phyloP scores from a whole-genome alignment of 78 protist species.

The slime mould (Dictyostelium discoideum) region DNA sequence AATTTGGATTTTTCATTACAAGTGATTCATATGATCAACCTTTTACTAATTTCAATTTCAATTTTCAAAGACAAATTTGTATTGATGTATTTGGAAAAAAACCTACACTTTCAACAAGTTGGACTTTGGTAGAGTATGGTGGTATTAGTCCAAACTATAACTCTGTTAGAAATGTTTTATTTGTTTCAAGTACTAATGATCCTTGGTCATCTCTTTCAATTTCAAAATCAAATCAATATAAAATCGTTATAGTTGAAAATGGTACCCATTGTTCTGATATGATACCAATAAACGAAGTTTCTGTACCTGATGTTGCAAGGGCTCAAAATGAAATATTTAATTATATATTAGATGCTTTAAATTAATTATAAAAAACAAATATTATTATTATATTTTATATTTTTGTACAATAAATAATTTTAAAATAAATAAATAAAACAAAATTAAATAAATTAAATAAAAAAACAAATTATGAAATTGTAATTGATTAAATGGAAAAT shows the following conservation, averaged over 20 bases:
- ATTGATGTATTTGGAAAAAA: background rate
- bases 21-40: background rate
- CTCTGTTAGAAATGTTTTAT: background rate
- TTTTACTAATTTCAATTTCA: background rate
- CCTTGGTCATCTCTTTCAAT: background rate
- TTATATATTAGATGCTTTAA: background rate
- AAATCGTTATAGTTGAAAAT: background rate
- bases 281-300: background rate
- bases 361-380: background rate
- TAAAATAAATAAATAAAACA: too few relatives aligned
- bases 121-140: background rate
- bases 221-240: background rate
- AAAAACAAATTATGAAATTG: too few relatives aligned
- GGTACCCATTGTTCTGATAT: conserved; percentile 4
- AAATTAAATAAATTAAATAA: too few relatives aligned
- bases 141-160: background rate
- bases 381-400: too few relatives aligned
- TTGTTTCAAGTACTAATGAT: background rate
- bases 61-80: background rate
- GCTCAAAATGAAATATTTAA: background rate
- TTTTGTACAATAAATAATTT: too few relatives aligned
- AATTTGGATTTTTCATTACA: background rate
- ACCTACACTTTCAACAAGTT: background rate
- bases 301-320: background rate
- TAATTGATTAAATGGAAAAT: too few relatives aligned